phyloP scores from a whole-genome alignment of 2,329 filamentous ascomycete genomes.

The Lizonia empirigonia region DNA sequence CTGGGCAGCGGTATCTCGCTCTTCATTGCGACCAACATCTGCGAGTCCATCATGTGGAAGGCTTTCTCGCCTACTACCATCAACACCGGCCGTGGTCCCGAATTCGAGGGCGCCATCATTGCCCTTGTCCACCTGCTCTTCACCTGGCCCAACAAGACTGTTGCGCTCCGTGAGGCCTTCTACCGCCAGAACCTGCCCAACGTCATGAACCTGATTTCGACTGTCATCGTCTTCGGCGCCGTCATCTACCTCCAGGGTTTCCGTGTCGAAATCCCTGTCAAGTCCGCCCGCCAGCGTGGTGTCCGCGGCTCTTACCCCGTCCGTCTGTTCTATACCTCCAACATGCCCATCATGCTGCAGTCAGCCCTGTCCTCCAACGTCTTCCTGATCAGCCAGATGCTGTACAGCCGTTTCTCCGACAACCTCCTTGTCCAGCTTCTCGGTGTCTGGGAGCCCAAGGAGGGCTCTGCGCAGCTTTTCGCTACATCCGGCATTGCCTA shows the following conservation, averaged over 20 bases:
- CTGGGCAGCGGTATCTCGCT: slow-evolving; percentile 98
- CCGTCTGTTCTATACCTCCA: slow-evolving; percentile 99
- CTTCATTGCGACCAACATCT: slow-evolving; percentile 99
- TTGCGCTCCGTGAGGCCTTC: slow-evolving; percentile 97
- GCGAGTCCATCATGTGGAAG: slow-evolving; percentile 99
- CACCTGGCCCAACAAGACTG: slow-evolving; percentile 99
- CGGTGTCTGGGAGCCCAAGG: slow-evolving; percentile 97
- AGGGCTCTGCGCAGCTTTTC: slow-evolving; percentile 93
- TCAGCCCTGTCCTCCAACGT: slow-evolving; percentile 98
- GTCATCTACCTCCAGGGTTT: slow-evolving; percentile 99
- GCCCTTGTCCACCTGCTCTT: slow-evolving; percentile 96
- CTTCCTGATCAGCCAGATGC: slow-evolving; percentile 99
- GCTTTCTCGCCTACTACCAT: slow-evolving; percentile 99
- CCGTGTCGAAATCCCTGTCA: slow-evolving; percentile 99
- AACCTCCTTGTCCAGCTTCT: slow-evolving; percentile 97
- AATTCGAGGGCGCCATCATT: slow-evolving; percentile 98
- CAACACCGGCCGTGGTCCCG: slow-evolving; percentile 98
- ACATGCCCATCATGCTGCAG: slow-evolving; percentile 99
- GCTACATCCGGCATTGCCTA: slow-evolving; percentile 93
- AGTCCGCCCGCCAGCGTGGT: slow-evolving; percentile 98
- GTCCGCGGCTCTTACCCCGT: slow-evolving; percentile 98
- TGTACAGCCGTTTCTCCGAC: slow-evolving; percentile 98
- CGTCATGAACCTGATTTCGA: slow-evolving; percentile 97
- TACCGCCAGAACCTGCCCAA: slow-evolving; percentile 99
- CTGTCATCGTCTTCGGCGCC: slow-evolving; percentile 88